Evolutionary conservation across 768 basidiomycete genomes (phyloP), one percentile per base, ranked within the genome.

Genomic region (Rhizopogon rudus): DNA sequence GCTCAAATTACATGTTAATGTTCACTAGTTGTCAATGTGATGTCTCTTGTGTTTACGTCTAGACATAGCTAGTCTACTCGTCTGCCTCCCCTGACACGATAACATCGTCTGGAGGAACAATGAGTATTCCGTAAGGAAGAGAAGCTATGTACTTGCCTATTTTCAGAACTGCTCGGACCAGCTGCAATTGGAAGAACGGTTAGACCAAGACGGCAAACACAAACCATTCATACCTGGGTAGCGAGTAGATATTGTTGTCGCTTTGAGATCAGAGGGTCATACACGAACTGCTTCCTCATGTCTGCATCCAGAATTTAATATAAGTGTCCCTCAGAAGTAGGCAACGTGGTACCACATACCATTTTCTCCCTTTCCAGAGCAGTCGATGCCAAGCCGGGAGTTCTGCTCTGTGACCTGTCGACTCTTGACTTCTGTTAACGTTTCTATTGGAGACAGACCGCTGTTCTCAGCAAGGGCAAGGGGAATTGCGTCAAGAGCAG

Each of bases 391-490:
- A 50, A 99, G 75, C 57, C 80, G 80, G 2, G 94, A 81, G 73
- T 92, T 89, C 22, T 80, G 80, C 77, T 98, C 95, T 20, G 70
- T 81, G 58, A 96, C 86, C 67, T 99, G 97, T 63, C 91, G 77
- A 67, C 91, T 93, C 78, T 94, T 95, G 52, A 99, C 89, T 56
- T 94, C 88, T 2, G 97, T 86, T n/a, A 99, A 80, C 5, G 94
- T 97, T 73, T 96, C 94, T 57, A 99, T 99, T 10, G 97, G 97
- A 13, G 91, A 87, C 43, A 98, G 72, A 52, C 97, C 97, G 57
- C 93, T 96, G 78, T 99, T 99, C 73, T 99, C 97, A 13, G 97
- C 97, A 10, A 99, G 79, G 4, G 97, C 97, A 12, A 99, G 82
- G 3, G 97, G 97, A 48, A 98, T 75, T n/a, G 93, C 82, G 64